Conservation (phyloP, 306 rosid genomes). For the Trifolium repens region DNA sequence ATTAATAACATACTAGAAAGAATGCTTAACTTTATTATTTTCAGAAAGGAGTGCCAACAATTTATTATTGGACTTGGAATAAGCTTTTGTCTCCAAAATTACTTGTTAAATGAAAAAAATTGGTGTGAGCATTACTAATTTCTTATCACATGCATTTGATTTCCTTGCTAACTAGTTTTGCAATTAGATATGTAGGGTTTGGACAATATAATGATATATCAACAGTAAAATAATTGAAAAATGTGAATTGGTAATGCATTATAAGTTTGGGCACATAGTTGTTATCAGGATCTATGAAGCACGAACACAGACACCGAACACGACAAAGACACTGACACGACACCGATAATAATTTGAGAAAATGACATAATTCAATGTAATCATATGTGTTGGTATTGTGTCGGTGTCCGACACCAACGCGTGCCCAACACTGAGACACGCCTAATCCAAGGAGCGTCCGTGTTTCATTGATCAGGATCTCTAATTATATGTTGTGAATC, state of each 20-base stretch:
- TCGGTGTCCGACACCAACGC: too few species aligned
- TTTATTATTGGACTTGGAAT: conserved; percentile 1
- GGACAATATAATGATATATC: neutral
- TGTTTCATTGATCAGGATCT: neutral
- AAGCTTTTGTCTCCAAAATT: conserved; percentile 36
- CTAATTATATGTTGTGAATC: conserved; percentile 16
- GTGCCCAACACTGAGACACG: too few species aligned
- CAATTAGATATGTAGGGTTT: conserved; percentile 29
- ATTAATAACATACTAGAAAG: conserved; percentile 27
- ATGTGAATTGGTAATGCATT: conserved; percentile 34
- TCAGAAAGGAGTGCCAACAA: neutral
- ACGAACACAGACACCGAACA: too few species aligned
- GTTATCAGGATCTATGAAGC: neutral
- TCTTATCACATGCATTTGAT: neutral
- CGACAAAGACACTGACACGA: too few species aligned
- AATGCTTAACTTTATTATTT: conserved; percentile 34
- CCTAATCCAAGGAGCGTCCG: too few species aligned
- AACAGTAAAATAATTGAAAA: conserved; percentile 23
- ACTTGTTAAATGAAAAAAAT: conserved; percentile 27
- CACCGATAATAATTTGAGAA: too few species aligned
- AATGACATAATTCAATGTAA: too few species aligned
- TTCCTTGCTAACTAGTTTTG: conserved; percentile 15
- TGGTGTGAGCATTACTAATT: neutral
- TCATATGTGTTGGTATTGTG: too few species aligned
- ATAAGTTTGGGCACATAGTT: conserved; percentile 21